Percentiles rank a stretch among this genome's conserved stretches.
These are phyloP conservation scores for Picochlorum sp. DNA, from an alignment of 139 green algal species.

Conservation along the genomic window DNA sequence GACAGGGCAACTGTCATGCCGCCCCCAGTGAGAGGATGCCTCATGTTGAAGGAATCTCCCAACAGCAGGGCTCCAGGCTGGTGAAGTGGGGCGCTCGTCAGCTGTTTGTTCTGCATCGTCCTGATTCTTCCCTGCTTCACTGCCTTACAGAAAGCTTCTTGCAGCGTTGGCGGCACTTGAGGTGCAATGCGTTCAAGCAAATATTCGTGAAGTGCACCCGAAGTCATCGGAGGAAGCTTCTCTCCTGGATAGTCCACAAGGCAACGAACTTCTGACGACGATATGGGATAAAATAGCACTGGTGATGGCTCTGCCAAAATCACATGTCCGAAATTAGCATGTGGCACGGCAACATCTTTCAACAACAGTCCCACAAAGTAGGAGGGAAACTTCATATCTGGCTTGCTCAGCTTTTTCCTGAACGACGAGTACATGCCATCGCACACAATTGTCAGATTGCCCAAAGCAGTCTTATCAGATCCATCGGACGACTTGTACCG, in stretches of 20 bases:
- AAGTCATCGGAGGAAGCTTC: constrained; percentile 45
- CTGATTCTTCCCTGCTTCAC: constrained; percentile 55
- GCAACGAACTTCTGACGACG: constrained; percentile 71
- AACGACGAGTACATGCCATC: constrained; percentile 96
- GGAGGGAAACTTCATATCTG: constrained; percentile 70
- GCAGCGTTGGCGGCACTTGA: constrained; percentile 62
- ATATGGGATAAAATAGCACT: constrained; percentile 98
- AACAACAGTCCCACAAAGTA: constrained; percentile 94
- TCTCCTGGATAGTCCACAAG: constrained; percentile 86
- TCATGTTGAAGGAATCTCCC: constrained; percentile 99
- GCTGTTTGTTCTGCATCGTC: constrained; percentile 71
- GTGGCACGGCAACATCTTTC: constrained; percentile 54
- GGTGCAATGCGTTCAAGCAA: constrained; percentile 41
- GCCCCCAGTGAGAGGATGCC: constrained; percentile 85
- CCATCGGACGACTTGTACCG: constrained; percentile 57
- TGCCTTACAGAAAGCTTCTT: constrained; percentile 59
- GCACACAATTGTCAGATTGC: constrained; percentile 84
- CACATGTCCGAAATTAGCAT: constrained; percentile 88
- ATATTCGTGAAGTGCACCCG: constrained; percentile 55
- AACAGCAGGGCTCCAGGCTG: constrained; percentile 81
- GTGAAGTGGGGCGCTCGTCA: constrained; percentile 59
- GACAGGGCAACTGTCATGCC: constrained; percentile 87
- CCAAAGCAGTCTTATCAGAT: constrained; percentile 37
- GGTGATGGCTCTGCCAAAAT: constrained; percentile 88
- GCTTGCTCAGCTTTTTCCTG: constrained; percentile 56